phyloP scores from a whole-genome alignment of 768 basidiomycete genomes.

The Kwoniella bestiolae region DNA sequence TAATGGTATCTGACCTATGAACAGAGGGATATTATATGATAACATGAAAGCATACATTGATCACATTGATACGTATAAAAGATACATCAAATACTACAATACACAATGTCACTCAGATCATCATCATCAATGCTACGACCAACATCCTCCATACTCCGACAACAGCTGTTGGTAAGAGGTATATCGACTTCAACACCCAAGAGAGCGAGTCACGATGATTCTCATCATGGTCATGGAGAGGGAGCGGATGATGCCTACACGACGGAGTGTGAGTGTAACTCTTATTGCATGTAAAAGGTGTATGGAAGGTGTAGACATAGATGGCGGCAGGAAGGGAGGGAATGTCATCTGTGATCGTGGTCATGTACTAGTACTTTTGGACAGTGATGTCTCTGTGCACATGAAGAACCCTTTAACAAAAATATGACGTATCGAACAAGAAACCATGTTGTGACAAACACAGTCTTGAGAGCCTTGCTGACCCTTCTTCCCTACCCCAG shows the following conservation, averaged over 20 bases:
- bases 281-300: background rate
- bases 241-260: conserved; percentile 32
- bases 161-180: background rate
- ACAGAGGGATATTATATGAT: background rate
- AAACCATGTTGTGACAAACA: too few relatives aligned
- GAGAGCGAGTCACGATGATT: conserved; percentile 31
- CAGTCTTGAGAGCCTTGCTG: too few relatives aligned
- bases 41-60: background rate
- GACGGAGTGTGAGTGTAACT: conserved; percentile 33
- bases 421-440: too few relatives aligned
- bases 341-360: too few relatives aligned
- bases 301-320: background rate
- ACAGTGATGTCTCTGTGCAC: too few relatives aligned
- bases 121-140: conserved; percentile 10
- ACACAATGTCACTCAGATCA: conserved; percentile 22
- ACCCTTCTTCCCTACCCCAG: conserved; percentile 30
- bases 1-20: conserved; percentile 4
- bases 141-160: background rate
- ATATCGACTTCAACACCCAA: conserved; percentile 19
- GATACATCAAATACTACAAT: background rate
- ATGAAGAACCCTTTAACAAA: too few relatives aligned
- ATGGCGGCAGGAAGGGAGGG: background rate
- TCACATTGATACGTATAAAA: background rate
- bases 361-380: too few relatives aligned
- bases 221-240: conserved; percentile 25